Evolutionary conservation across 2,329 filamentous ascomycete genomes (phyloP).

Genomic region (Alternaria sp.): DNA sequence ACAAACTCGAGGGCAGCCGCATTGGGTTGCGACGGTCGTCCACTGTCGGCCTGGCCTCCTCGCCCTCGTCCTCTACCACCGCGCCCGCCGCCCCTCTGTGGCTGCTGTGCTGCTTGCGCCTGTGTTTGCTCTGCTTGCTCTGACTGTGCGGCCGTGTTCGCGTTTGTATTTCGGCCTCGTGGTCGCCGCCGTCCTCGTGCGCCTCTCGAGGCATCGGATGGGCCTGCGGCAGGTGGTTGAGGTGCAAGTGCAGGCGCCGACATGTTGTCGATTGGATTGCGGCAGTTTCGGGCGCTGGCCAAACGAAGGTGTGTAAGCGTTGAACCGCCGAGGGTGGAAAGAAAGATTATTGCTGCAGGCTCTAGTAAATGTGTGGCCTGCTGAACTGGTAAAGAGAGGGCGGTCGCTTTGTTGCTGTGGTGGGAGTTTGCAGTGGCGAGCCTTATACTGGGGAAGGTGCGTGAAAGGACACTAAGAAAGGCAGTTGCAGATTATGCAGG

Average conservation of each 20-base stretch:
- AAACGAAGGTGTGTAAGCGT: conserved; percentile 3
- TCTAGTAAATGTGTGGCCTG: conserved; percentile 40
- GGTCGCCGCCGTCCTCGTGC: conserved; percentile 29
- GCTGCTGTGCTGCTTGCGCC: conserved; percentile 19
- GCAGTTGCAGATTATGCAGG: conserved; percentile 8
- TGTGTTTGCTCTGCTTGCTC: conserved; percentile 29
- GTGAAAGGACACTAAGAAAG: conserved; percentile 5
- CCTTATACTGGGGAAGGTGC: conserved; percentile 11
- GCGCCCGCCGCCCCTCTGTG: conserved; percentile 28
- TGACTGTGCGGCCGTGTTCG: conserved; percentile 13
- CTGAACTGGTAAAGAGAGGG: conserved; percentile 29
- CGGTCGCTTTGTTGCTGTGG: neutral
- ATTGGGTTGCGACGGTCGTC: conserved; percentile 2
- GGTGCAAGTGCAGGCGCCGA: conserved; percentile 24
- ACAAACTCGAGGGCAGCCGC: conserved; percentile 4
- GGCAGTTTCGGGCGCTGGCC: neutral
- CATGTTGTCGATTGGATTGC: conserved; percentile 21
- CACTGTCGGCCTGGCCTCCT: conserved; percentile 19
- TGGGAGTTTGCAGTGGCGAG: conserved; percentile 25
- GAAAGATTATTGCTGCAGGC: conserved; percentile 23
- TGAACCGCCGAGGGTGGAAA: neutral
- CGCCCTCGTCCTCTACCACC: conserved; percentile 26
- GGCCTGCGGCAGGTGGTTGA: conserved; percentile 13
- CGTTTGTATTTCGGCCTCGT: conserved; percentile 27
- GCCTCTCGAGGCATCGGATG: conserved; percentile 21